Evolutionary conservation across 148 eudicot species (phyloP).

Genomic region (Pouteria glomerata): DNA sequence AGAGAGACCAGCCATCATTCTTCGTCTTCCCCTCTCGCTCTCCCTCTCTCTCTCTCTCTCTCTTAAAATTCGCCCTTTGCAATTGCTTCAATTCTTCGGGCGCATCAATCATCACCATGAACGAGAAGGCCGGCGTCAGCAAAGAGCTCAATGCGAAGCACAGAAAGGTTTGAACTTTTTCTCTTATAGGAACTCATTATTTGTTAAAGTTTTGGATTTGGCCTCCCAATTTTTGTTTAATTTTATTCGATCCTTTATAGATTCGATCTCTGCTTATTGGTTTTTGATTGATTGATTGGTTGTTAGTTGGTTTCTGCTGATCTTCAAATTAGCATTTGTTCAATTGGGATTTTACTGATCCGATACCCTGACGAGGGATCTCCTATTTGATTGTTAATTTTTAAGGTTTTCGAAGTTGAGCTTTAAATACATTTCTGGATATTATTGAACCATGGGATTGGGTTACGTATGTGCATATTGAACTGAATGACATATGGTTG

Average conservation of each 20-base stretch:
- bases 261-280: slow-evolving; percentile 13
- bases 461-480: not conserved
- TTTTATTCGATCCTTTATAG: not conserved
- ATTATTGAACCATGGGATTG: not conserved
- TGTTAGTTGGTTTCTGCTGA: not conserved
- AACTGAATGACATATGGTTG: not conserved
- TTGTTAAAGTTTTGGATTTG: slow-evolving; percentile 1
- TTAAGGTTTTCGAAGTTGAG: not conserved
- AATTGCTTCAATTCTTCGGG: not conserved
- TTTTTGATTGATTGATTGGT: not conserved
- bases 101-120: slow-evolving; percentile 44
- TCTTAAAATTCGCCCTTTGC: too few relatives aligned
- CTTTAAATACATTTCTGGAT: not conserved
- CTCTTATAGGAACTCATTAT: not conserved
- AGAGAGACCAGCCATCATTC: slow-evolving; percentile 2
- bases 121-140: slow-evolving; percentile 77
- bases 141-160: slow-evolving; percentile 93
- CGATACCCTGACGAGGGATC: not conserved
- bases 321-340: not conserved
- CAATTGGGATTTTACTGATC: slow-evolving; percentile 1
- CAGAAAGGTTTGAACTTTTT: slow-evolving; percentile 54
- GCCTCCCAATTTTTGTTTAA: too few relatives aligned
- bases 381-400: not conserved
- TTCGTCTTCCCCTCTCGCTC: slow-evolving; percentile 11
- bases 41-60: not conserved